Evolutionary conservation across 1,284 basidiomycete species (phyloP), one percentile per base, ranked within the genome.

Genomic region (Papiliotrema flavescens): DNA sequence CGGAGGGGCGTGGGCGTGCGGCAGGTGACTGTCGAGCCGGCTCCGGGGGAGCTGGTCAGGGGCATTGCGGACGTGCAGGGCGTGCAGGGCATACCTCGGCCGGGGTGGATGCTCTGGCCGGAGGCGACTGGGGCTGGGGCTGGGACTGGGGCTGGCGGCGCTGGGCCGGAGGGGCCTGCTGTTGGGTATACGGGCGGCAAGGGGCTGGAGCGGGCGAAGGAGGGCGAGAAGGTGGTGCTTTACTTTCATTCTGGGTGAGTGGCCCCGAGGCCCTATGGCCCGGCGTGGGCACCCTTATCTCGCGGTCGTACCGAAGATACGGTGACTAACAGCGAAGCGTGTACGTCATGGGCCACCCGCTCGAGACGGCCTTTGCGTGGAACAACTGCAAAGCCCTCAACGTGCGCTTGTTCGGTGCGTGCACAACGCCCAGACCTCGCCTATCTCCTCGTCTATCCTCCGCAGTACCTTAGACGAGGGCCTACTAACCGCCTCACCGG

Each of bases 141-240:
- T n/a, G n/a, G n/a, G n/a, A n/a, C n/a, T n/a, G n/a, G n/a, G n/a
- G n/a, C n/a, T n/a, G n/a, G n/a, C n/a, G n/a, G n/a, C 28, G 28
- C 6, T 5, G 28, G 28, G 11, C 28, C 6, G 11, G 39, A 40
- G 6, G 39, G 43, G 20, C 23, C 9, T n/a, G 24, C 19, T 11
- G 36, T 9, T n/a, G n/a, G 35, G 23, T 26, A 39, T 36, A 24
- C 17, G 23, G 20, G 19, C 7, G 40, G 20, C 7, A 11, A 6
- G 23, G 54, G 48, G 1, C 32, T 47, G 11, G 57, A 53, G 13
- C 34, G 13, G 28, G 66, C 66, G 0, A n/a, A 37, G 32, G 40
- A 49, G 15, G 61, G 59, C 19, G 66, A 68, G 48, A 64, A 62
- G 55, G 56, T 64, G 14, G 43, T 66, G 19, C 47, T 62, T n/a